Percentiles rank a stretch among this genome's conserved stretches.
These are phyloP conservation scores for Wickerhamiella azymoides DNA, from an alignment of 805 yeast genomes.

Conservation along the genomic window DNA sequence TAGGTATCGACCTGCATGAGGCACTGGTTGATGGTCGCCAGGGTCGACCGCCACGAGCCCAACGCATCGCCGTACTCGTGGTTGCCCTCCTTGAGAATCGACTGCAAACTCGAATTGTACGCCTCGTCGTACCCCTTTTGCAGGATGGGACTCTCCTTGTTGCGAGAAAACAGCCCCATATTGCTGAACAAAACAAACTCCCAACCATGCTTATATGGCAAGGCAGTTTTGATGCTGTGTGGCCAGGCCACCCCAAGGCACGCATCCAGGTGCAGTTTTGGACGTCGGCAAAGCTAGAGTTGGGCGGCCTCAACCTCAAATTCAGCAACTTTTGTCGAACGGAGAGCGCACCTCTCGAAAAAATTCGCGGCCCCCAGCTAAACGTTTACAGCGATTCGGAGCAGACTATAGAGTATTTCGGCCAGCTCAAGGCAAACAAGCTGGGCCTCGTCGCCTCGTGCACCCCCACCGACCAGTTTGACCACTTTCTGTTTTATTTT, in stretches of 20 bases:
- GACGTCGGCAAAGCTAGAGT: not conserved
- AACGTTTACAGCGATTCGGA: constrained; percentile 11
- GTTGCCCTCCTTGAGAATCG: constrained; percentile 28
- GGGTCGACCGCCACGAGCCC: constrained; percentile 26
- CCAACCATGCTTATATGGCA: constrained; percentile 7
- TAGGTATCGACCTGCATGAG: constrained; percentile 22
- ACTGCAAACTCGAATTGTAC: constrained; percentile 29
- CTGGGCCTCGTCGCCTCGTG: constrained; percentile 6
- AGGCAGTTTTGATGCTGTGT: constrained; percentile 4
- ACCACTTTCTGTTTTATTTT: constrained; percentile 13
- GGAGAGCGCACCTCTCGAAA: constrained; percentile 12
- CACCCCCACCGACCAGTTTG: constrained; percentile 6
- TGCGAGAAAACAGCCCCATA: constrained; percentile 8
- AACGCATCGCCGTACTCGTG: constrained; percentile 25
- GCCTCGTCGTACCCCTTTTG: constrained; percentile 30
- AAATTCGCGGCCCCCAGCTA: constrained; percentile 14
- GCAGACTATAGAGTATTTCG: constrained; percentile 10
- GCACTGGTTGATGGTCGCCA: constrained; percentile 23
- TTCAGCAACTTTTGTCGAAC: constrained; percentile 6
- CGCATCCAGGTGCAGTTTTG: constrained; percentile 2
- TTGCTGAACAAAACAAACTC: not conserved
- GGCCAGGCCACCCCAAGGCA: not conserved
- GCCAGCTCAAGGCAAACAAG: constrained; percentile 12
- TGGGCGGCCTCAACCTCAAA: not conserved
- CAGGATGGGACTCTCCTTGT: constrained; percentile 14